phyloP scores from a whole-genome alignment of 2,329 filamentous ascomycete species.

The Talaromyces amestolkiae region DNA sequence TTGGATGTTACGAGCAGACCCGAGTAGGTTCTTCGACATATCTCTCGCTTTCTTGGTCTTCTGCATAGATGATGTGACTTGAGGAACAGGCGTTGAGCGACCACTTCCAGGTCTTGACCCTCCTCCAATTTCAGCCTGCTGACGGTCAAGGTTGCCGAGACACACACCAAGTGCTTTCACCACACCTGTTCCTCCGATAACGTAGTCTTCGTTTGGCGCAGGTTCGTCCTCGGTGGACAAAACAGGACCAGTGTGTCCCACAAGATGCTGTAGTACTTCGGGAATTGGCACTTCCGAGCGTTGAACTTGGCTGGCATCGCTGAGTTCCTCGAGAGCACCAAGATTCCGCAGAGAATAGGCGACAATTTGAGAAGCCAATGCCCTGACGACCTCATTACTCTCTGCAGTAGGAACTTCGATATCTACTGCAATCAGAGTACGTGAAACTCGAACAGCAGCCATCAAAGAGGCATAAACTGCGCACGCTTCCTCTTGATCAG shows the following conservation, averaged over 20 bases:
- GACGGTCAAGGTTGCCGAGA: constrained; percentile 72
- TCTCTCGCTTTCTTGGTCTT: constrained; percentile 70
- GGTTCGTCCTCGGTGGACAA: constrained; percentile 61
- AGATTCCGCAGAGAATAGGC: constrained; percentile 92
- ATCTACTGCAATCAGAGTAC: constrained; percentile 81
- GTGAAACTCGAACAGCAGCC: constrained; percentile 79
- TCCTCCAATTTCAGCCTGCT: constrained; percentile 36
- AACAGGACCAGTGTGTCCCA: constrained; percentile 63
- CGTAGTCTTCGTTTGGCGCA: constrained; percentile 87
- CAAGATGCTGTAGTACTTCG: constrained; percentile 81
- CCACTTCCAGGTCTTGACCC: constrained; percentile 49
- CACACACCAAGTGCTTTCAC: constrained; percentile 92
- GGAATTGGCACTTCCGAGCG: constrained; percentile 61
- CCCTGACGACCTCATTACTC: constrained; percentile 87
- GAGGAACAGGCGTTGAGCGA: constrained; percentile 53
- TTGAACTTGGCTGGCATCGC: constrained; percentile 46
- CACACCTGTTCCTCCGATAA: constrained; percentile 91
- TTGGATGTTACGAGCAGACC: constrained; percentile 85
- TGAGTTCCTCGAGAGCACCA: constrained; percentile 62
- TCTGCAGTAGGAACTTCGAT: constrained; percentile 80
- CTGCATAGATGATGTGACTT: constrained; percentile 50
- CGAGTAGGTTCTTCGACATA: constrained; percentile 86
- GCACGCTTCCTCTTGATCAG: constrained; percentile 85
- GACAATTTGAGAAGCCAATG: constrained; percentile 88
- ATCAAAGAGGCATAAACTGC: constrained; percentile 89